Evolutionary conservation across 371 early-diverging fungal species (phyloP), one percentile per base, ranked within the genome.

Genomic region (Rhizopus microsporus): DNA sequence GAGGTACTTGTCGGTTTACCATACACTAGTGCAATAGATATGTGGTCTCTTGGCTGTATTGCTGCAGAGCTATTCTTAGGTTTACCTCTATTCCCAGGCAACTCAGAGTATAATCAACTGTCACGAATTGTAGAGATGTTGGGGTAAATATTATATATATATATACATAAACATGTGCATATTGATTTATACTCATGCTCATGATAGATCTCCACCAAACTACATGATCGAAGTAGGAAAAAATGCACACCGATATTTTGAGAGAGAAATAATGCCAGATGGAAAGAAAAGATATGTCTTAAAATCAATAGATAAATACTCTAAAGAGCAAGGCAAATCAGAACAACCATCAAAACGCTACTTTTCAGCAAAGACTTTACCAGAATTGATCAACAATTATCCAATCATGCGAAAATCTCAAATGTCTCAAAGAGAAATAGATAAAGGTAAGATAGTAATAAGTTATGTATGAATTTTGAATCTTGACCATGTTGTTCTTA

Each of bases 11-110:
- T 98, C 49, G 97, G 96, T 32, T 63, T 89, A 59, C 75, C 81
- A 2, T 99, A 99, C 68, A 88, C 85, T 46, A 90, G 83, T 62
- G 86, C 94, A 4, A 95, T 99, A 59, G 99, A 99, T 75, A 96
- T 99, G 88, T 99, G 99, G 99, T 91, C 92, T 37, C 75, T 99
- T 39, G 99, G 99, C 0, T 99, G 99, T 72, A 99, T 99, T 42
- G 84, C 96, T 0, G 94, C 92, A 23, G 99, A 99, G 67, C 79
- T 99, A 32, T 87, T 90, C 57, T 84, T 92, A 3, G 94, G 94
- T 0, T 83, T 93, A 55, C 99, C 98, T 6, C 70, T 99, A 32
- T 98, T 99, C 66, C 98, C 99, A 0, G 99, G 98, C 9, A 94
- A 93, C 62, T 93, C 95, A 59, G 98, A 99, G 74, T 88, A 88